A percentile compares a stretch with the other conserved stretches of the same genome.
phyloP scores from a whole-genome alignment of 1,139 yeast genomes.

The Blastobotrys petasosporus region DNA sequence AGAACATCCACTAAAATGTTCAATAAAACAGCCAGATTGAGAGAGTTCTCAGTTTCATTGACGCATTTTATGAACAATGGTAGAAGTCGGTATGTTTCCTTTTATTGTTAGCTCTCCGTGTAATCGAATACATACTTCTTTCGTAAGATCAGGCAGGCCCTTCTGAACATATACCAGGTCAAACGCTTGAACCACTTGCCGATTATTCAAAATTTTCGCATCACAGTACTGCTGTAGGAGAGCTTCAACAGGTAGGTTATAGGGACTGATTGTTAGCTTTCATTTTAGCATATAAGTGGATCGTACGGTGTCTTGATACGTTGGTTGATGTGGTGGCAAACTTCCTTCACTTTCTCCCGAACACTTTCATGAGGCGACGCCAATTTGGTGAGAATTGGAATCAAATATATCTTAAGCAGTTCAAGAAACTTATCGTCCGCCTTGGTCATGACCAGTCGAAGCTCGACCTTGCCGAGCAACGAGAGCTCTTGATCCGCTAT shows the following conservation, averaged over 20 bases:
- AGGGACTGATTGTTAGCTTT: slow-evolving; percentile 22
- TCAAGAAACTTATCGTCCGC: slow-evolving; percentile 59
- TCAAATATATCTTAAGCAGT: slow-evolving; percentile 55
- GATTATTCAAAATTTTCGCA: slow-evolving; percentile 44
- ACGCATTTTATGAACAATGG: slow-evolving; percentile 1
- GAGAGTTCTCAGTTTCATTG: not conserved
- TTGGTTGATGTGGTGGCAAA: slow-evolving; percentile 61
- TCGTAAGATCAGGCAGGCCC: slow-evolving; percentile 44
- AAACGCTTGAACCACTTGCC: slow-evolving; percentile 54
- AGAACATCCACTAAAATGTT: slow-evolving; percentile 54
- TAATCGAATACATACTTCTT: slow-evolving; percentile 13
- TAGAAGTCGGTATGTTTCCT: slow-evolving; percentile 1
- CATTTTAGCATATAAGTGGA: not conserved
- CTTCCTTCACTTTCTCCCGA: slow-evolving; percentile 58
- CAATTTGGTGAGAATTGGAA: slow-evolving; percentile 74
- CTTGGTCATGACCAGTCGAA: slow-evolving; percentile 73
- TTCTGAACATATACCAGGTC: slow-evolving; percentile 60
- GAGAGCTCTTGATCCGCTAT: slow-evolving; percentile 32
- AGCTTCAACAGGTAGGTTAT: slow-evolving; percentile 57
- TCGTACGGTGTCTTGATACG: slow-evolving; percentile 51
- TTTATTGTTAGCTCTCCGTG: not conserved
- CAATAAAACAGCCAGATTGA: slow-evolving; percentile 53
- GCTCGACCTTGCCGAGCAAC: slow-evolving; percentile 52
- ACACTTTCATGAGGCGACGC: slow-evolving; percentile 68
- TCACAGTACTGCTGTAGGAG: slow-evolving; percentile 56